Percentiles rank a stretch among this genome's conserved stretches.
Conservation (phyloP, 2,329 filamentous ascomycete genomes). For the Penicillium frequentans region DNA sequence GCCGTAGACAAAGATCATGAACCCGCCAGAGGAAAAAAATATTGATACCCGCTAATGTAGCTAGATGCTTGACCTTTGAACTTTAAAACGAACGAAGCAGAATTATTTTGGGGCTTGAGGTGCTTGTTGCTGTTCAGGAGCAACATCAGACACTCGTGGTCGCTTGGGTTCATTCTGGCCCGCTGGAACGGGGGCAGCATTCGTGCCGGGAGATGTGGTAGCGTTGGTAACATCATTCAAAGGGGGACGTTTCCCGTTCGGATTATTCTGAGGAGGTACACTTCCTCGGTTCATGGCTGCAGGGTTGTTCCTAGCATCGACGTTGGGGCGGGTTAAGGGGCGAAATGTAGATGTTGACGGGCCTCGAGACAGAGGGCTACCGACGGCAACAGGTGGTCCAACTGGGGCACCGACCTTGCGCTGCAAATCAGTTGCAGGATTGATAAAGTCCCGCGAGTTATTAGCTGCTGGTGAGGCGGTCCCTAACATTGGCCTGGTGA, state of each 20-base stretch:
- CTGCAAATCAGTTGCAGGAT: slow-evolving; percentile 36
- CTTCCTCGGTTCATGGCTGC: slow-evolving; percentile 20
- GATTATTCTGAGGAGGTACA: slow-evolving; percentile 28
- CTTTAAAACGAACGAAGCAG: not conserved
- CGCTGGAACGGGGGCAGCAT: slow-evolving; percentile 23
- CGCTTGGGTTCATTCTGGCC: slow-evolving; percentile 35
- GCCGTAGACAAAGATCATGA: not conserved
- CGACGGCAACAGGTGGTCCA: slow-evolving; percentile 16
- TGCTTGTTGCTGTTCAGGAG: slow-evolving; percentile 9
- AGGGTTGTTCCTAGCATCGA: slow-evolving; percentile 27
- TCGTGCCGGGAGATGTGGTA: slow-evolving; percentile 17
- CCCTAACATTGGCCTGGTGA: slow-evolving; percentile 53
- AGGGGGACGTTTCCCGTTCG: slow-evolving; percentile 45
- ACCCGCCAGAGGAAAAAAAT: not conserved
- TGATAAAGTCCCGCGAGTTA: slow-evolving; percentile 34
- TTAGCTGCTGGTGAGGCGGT: slow-evolving; percentile 32
- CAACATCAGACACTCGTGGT: slow-evolving; percentile 25
- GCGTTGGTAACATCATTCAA: slow-evolving; percentile 48
- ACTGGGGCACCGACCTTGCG: slow-evolving; percentile 38
- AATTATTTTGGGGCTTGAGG: slow-evolving; percentile 18
- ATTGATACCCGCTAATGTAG: slow-evolving; percentile 7
- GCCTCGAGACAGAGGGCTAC: slow-evolving; percentile 35
- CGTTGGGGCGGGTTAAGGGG: slow-evolving; percentile 45
- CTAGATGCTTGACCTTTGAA: not conserved
- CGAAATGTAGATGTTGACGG: slow-evolving; percentile 43